phyloP scores from a whole-genome alignment of 2,329 filamentous ascomycete genomes.

The Cytospora piceae region DNA sequence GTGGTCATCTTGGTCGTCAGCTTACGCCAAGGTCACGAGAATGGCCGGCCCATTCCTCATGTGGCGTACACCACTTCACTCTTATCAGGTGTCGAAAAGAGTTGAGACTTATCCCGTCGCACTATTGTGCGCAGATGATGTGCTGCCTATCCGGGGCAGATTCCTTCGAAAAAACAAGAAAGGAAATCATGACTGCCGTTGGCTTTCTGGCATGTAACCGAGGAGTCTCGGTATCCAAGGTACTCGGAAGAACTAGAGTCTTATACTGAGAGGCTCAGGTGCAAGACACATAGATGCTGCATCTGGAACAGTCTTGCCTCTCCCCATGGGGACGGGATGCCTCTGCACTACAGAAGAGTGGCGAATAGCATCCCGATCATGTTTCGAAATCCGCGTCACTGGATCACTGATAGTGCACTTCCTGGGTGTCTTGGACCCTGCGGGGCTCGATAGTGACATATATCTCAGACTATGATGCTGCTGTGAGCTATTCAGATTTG shows the following conservation, averaged over 20 bases:
- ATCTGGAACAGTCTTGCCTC: constrained; percentile 17
- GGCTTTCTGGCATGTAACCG: constrained; percentile 3
- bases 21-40: not conserved
- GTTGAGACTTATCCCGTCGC: not conserved
- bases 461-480: not conserved
- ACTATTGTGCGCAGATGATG: not conserved
- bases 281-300: constrained; percentile 11
- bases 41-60: not conserved
- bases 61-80: not conserved
- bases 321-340: constrained; percentile 16
- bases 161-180: not conserved
- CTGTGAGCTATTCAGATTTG: not conserved
- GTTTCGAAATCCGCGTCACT: constrained; percentile 9
- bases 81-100: not conserved
- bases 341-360: constrained; percentile 16
- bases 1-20: not conserved
- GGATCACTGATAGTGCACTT: not conserved
- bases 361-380: not conserved
- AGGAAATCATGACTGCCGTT: too few species aligned
- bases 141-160: not conserved
- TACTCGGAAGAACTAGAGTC: not conserved
- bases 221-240: not conserved
- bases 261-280: not conserved
- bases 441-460: not conserved
- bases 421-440: constrained; percentile 22